Conservation (phyloP, 345 rosid species). For the Eucalyptus regnans region DNA sequence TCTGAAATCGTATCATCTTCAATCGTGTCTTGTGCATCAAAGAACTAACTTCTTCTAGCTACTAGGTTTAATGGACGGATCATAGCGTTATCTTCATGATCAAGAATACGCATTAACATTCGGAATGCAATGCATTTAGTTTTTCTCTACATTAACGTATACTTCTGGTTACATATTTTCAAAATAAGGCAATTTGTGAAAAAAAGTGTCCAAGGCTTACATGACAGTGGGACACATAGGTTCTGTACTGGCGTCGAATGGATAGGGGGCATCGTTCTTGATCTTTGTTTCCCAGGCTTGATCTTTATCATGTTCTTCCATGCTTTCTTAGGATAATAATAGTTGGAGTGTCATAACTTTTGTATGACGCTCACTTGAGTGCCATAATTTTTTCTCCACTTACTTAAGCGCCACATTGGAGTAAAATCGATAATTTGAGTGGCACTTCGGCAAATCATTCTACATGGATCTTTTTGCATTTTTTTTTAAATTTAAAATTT, state of each 20-base stretch:
- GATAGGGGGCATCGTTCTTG: not conserved
- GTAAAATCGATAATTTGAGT: too few species aligned
- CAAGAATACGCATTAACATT: constrained; percentile 35
- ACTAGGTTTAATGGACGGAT: constrained; percentile 60
- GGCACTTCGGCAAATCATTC: too few species aligned
- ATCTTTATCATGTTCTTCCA: constrained; percentile 1
- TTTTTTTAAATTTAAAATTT: too few species aligned
- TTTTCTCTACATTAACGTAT: not conserved
- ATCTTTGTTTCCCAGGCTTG: not conserved
- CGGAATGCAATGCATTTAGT: not conserved
- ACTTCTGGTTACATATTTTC: not conserved
- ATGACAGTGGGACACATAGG: not conserved
- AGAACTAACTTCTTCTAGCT: not conserved
- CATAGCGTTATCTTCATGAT: constrained; percentile 83
- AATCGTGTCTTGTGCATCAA: not conserved
- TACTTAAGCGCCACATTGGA: too few species aligned
- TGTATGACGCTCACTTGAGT: too few species aligned
- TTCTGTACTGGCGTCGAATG: not conserved
- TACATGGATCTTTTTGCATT: too few species aligned
- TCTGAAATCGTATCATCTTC: not conserved
- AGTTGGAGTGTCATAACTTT: too few species aligned
- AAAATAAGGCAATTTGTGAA: not conserved
- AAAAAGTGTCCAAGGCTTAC: not conserved
- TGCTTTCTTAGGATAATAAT: too few species aligned
- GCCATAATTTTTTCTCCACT: too few species aligned